Evolutionary conservation across 2,329 filamentous ascomycete species (phyloP), one percentile per base, ranked within the genome.

Genomic region (Pseudopyrenochaeta lycopersici): DNA sequence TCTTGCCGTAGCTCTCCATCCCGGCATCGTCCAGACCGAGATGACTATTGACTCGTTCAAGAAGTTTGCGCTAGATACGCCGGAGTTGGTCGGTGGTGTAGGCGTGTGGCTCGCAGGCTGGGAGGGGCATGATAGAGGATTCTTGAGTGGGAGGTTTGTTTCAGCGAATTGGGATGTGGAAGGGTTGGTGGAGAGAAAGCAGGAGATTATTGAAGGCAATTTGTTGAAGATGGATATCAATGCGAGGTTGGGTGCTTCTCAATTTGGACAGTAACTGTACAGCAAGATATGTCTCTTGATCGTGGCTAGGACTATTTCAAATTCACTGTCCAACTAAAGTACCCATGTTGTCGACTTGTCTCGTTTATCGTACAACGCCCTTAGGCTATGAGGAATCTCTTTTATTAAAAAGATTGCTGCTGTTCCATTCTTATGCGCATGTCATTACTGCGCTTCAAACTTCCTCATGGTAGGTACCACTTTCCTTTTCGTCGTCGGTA

Each of bases 161-260:
- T 46, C 44, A 30, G 52, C 55, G 1, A 70, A 73, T 42, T 75
- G 68, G 72, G 60, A 60, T 53, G 65, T 73, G 4, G 70, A 74
- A 33, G 67, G 72, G 15, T 36, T 75, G 20, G 46, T 67, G 11
- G 32, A 23, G 14, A 58, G 54, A 33, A 60, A 49, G 29, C 62
- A 63, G 2, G 60, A 67, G 39, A 58, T 66, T 47, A 18, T 56
- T 30, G 38, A 42, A 39, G 44, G 56, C 10, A 47, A 52, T 1
- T 17, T 62, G 35, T 45, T 66, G 33, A 66, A 62, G 31, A 56
- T 64, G 36, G 32, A 51, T 35, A n/a, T 64, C 11, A 56, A 59
- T 32, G 63, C 46, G 11, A 58, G 45, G 50, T 39, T 66, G 48
- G 63, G 63, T 6, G 43, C 46, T 7, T 53, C 30, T 27, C 60